Percentiles rank a stretch among this genome's conserved stretches.
Conservation (phyloP, 2,329 filamentous ascomycete species). For the Arthrobotrys sphaeroides region DNA sequence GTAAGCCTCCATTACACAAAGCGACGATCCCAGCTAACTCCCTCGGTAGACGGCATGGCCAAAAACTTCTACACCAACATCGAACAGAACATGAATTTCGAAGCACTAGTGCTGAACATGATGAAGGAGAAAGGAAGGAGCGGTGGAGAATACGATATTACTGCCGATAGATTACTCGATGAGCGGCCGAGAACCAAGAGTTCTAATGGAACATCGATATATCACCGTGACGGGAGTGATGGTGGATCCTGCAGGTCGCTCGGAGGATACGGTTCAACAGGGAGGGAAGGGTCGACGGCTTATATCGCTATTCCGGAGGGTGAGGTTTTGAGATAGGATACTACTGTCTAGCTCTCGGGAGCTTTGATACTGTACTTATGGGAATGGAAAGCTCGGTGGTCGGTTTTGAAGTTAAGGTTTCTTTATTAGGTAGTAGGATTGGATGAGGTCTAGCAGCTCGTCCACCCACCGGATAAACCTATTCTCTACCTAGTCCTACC, state of each 20-base stretch:
- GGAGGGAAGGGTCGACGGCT: background rate
- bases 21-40: background rate
- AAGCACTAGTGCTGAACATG: slow-evolving; percentile 39
- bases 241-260: background rate
- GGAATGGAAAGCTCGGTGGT: background rate
- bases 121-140: slow-evolving; percentile 23
- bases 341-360: background rate
- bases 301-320: background rate
- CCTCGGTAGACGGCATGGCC: background rate
- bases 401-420: too few relatives aligned
- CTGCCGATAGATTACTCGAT: background rate
- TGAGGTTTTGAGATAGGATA: background rate
- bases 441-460: too few relatives aligned
- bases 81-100: slow-evolving; percentile 28
- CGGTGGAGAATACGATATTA: background rate
- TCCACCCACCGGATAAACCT: too few relatives aligned
- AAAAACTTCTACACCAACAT: slow-evolving; percentile 26
- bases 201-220: background rate
- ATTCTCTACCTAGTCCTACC: too few relatives aligned
- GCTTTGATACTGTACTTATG: background rate
- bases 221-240: background rate
- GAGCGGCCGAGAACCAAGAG: background rate
- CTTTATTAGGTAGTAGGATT: too few relatives aligned
- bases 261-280: background rate
- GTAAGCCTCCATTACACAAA: background rate